Evolutionary conservation across 1,139 yeast species (phyloP), one percentile per base, ranked within the genome.

Genomic region (Scheffersomyces titani): DNA sequence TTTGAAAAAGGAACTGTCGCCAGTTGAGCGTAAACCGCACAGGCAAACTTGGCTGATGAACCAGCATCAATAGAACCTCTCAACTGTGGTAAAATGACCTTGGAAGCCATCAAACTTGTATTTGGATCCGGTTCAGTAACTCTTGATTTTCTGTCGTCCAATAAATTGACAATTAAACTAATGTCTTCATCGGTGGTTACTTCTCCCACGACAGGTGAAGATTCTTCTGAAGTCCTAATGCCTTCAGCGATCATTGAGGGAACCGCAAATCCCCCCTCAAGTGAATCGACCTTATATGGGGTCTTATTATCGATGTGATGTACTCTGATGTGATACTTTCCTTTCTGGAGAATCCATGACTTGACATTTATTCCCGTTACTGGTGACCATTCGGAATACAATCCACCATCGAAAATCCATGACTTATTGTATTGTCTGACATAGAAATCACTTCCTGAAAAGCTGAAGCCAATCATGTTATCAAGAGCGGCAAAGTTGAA

Each of bases 41-140:
- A 53, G 21, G 54, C 57, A 47, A 55, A 55, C 45, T 30, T 55
- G 36, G 57, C 57, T 24, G 55, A 30, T 21, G 48, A 36, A 18
- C 51, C 51, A 7, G 57, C 53, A 19, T 50, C 50, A 13, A 55
- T 51, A 46, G 53, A 49, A 5, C 61, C 61, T 48, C 30, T 50
- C 19, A 60, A 52, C 19, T 59, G 55, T 13, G 62, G 61, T 9
- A 60, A 21, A 3, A 55, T 20, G 7, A 52, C 57, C 51, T 51
- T 55, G 1, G 72, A 59, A 51, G 59, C 57, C 49, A 66, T 55
- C 19, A 70, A 44, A 56, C 67, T 70, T 11, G 70, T 63, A 57
- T 70, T 70, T 30, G 73, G 73, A 18, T 66, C 70, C 2, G 72
- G 68, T n/a, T 50, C 51, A 40, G 58, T 58, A 13, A 61, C 57